Evolutionary conservation across 768 basidiomycete species (phyloP), one percentile per base, ranked within the genome.

Genomic region (Naganishia antarctica): DNA sequence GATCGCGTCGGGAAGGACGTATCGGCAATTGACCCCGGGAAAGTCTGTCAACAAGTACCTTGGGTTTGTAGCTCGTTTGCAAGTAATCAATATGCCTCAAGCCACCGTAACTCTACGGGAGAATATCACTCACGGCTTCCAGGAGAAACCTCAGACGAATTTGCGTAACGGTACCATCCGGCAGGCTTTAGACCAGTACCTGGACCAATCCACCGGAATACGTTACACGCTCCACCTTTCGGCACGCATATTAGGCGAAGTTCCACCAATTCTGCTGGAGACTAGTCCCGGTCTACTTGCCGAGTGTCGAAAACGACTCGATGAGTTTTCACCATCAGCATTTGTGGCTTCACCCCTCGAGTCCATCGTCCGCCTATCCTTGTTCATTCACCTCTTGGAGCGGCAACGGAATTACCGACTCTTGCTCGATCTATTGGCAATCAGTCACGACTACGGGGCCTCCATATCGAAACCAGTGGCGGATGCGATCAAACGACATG

Each of bases 351-450:
- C n/a, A 5, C 53, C 32, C 25, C 37, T 57, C 31, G 53, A 57
- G 2, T 41, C 21, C 53, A 40, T 23, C 1, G 5, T 57, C 26
- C 53, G 53, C 13, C 53, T 57, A 6, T 23, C 25, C 8, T n/a
- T 57, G 53, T 37, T 57, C 26, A 23, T 41, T 23, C 34, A 41
- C 40, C 53, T 57, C 21, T 26, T 57, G 23, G 53, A 57, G 34
- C 32, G 31, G 21, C 53, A 57, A 29, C 16, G 53, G n/a, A 57
- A 40, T 15, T 16, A 57, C 26, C 53, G 53, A 40, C 32, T 37
- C 23, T 8, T 57, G 53, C 11, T 13, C 21, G n/a, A 57, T 40
- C 53, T 57, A 12, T 26, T 34, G 13, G 12, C 34, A 57, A 41
- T 21, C 37, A 37, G 32, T 37, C 18, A 26, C 2, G 6, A 25